Evolutionary conservation across 805 yeast genomes (phyloP).

Genomic region (Suhomyces sp.): DNA sequence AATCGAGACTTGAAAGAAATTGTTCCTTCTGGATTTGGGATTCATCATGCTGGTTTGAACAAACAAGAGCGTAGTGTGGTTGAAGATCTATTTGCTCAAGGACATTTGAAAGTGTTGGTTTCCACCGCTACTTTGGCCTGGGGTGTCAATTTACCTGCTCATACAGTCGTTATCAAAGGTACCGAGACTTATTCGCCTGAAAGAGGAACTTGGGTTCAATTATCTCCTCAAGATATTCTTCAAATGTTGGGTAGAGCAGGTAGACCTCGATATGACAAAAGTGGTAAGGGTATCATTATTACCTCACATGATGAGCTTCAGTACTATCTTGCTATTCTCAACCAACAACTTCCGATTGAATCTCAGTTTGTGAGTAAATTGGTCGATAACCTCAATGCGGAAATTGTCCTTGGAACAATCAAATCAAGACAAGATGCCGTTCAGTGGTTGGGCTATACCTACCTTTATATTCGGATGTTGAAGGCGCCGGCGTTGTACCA

Average conservation of each 20-base stretch:
- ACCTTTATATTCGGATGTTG: constrained; percentile 76
- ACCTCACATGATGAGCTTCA: constrained; percentile 84
- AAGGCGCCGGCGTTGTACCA: constrained; percentile 71
- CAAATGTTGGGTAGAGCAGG: constrained; percentile 99
- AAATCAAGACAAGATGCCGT: constrained; percentile 62
- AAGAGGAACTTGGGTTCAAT: constrained; percentile 81
- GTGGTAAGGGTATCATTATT: constrained; percentile 92
- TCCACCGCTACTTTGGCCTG: constrained; percentile 94
- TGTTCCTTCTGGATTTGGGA: constrained; percentile 72
- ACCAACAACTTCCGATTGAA: constrained; percentile 90
- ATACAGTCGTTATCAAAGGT: constrained; percentile 89
- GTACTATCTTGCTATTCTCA: constrained; percentile 84
- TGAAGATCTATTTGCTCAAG: constrained; percentile 87
- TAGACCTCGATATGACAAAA: constrained; percentile 87
- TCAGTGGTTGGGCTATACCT: constrained; percentile 77
- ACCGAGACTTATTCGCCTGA: constrained; percentile 93
- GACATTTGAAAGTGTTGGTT: constrained; percentile 77
- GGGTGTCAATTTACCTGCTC: constrained; percentile 97
- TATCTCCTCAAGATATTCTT: constrained; percentile 91
- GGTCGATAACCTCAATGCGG: constrained; percentile 83
- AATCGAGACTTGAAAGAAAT: constrained; percentile 58
- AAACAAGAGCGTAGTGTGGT: constrained; percentile 71
- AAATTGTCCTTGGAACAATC: constrained; percentile 72
- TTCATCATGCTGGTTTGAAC: constrained; percentile 89
- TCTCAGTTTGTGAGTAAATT: constrained; percentile 73